Evolutionary conservation across 495 filamentous ascomycete genomes (phyloP), one percentile per base, ranked within the genome.

Genomic region (Penicillium simplicissimum): DNA sequence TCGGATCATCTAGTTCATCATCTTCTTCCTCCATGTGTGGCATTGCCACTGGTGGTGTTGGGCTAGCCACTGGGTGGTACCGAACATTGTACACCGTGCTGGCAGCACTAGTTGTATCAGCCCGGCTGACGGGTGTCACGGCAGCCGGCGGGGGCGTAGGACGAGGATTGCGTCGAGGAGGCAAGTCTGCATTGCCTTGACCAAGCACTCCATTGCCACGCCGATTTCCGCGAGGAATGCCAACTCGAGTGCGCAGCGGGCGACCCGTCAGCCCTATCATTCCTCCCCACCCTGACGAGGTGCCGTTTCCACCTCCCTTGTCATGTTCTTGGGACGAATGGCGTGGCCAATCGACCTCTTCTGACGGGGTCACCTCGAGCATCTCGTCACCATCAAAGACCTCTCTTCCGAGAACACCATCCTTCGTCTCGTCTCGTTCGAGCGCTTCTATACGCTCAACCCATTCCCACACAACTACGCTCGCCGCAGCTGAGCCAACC

Each of bases 381-480:
- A 96, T 96, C 72, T 98, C 95, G 65, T 98, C 95, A 14, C 94
- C 96, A 67, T 98, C 95, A 64, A 97, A 98, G 0, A 98, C 86
- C 70, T 98, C 95, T 61, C 95, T 81, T 19, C 95, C 95, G 4
- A 98, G 80, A 25, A 98, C 94, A 9, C 95, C 96, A 61, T 96
- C 95, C 72, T 96, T 96, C 67, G 91, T 91, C 67, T 98, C 95
- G 68, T 98, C 94, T 55, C 95, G 85, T 74, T 98, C 95, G 52
- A 98, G 76, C 0, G 92, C 92, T 72, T 98, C 95, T 55, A 98
- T 98, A n/a, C 96, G 84, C 72, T 98, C 95, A 17, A 98, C 95
- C 95, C 95, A 98, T 74, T 98, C 95, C 95, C 95, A 98, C 1
- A 98, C 95, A 15, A 98, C 90, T 19, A 97, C 95, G 76, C 93